Percentiles rank a stretch among this genome's conserved stretches.
These are phyloP conservation scores for Fistulinella prunicolor DNA, from an alignment of 768 basidiomycete species.

Conservation along the genomic window DNA sequence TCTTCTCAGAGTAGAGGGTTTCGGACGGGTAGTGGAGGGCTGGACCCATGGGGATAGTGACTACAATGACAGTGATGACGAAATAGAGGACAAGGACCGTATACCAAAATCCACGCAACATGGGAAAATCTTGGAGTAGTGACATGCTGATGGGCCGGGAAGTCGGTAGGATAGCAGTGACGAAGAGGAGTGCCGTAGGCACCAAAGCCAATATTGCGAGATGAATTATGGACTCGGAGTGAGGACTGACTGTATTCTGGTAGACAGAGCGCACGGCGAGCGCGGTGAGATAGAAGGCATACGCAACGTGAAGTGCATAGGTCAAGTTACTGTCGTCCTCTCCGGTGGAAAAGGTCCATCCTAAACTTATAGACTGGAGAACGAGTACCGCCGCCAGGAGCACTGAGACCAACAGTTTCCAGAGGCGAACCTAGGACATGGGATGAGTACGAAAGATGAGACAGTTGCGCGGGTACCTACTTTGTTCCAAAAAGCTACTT, in stretches of 20 bases:
- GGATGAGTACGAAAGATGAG: slow-evolving; percentile 1
- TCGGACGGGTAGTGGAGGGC: slow-evolving; percentile 70
- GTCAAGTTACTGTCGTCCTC: slow-evolving; percentile 35
- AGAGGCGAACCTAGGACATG: slow-evolving; percentile 48
- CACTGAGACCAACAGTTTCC: slow-evolving; percentile 52
- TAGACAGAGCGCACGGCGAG: slow-evolving; percentile 51
- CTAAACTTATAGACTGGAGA: slow-evolving; percentile 53
- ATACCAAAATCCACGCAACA: slow-evolving; percentile 47
- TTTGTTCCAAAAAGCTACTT: slow-evolving; percentile 55
- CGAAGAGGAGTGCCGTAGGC: slow-evolving; percentile 43
- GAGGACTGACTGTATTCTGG: slow-evolving; percentile 38
- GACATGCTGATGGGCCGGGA: slow-evolving; percentile 34
- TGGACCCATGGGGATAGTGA: slow-evolving; percentile 68
- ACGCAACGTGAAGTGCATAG: slow-evolving; percentile 45
- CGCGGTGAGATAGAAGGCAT: slow-evolving; percentile 57
- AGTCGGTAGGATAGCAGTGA: slow-evolving; percentile 57
- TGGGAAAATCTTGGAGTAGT: slow-evolving; percentile 20
- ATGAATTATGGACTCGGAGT: slow-evolving; percentile 57
- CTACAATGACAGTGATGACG: slow-evolving; percentile 40
- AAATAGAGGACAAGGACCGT: slow-evolving; percentile 49
- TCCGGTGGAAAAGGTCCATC: slow-evolving; percentile 38
- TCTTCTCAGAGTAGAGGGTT: slow-evolving; percentile 72
- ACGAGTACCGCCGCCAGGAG: slow-evolving; percentile 46
- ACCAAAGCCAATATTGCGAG: slow-evolving; percentile 53
- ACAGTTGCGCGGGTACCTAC: slow-evolving; percentile 31